Evolutionary conservation across 169 alveolate species (phyloP).

Genomic region (Cryptosporidium ryanae): DNA sequence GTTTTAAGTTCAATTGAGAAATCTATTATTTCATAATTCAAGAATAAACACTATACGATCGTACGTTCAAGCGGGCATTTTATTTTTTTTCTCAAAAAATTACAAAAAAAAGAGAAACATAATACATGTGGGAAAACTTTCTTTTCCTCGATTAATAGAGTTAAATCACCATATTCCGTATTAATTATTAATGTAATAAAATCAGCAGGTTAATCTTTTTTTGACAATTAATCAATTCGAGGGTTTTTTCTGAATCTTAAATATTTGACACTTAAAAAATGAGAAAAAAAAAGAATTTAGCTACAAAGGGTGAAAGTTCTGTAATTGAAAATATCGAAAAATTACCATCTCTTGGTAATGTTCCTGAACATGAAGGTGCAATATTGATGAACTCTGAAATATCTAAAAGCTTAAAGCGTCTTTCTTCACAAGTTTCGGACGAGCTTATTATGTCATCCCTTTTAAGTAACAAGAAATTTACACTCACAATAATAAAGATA

Average conservation of each 20-base stretch:
- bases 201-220: background rate
- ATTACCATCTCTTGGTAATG: slow-evolving; percentile 71
- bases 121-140: no score
- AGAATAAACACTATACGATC: no score
- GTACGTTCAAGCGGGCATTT: no score
- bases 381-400: slow-evolving; percentile 63
- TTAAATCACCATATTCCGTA: background rate
- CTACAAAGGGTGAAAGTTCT: slow-evolving; percentile 16
- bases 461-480: slow-evolving; percentile 60
- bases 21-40: no score
- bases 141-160: background rate
- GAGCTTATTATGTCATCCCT: slow-evolving; percentile 62
- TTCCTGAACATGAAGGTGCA: slow-evolving; percentile 74
- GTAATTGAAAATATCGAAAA: slow-evolving; percentile 54
- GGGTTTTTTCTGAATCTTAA: no score
- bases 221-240: no score
- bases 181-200: background rate
- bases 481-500: slow-evolving; percentile 40
- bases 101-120: no score
- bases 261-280: background rate
- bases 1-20: slow-evolving; percentile 9
- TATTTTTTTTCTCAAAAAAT: no score
- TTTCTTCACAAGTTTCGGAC: slow-evolving; percentile 62
- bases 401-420: slow-evolving; percentile 56
- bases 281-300: slow-evolving; percentile 31